Percentiles rank a stretch among this genome's conserved stretches.
These are phyloP conservation scores for Erucastrum elatum DNA, from an alignment of 345 rosid species.

Conservation along the genomic window DNA sequence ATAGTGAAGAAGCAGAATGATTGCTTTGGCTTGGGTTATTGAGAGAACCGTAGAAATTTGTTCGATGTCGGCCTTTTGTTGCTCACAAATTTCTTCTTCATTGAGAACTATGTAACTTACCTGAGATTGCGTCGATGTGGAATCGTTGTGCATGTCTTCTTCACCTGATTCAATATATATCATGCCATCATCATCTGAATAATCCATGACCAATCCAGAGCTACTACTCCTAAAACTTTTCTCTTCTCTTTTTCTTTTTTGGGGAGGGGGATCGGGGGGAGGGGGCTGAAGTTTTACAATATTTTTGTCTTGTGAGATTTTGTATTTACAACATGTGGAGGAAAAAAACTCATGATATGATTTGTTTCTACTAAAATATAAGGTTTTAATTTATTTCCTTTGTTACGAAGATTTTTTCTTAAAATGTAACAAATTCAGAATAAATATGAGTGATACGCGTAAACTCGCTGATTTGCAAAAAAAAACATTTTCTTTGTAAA, in stretches of 20 bases:
- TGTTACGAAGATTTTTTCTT: neutral
- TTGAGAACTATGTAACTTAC: slow-evolving; percentile 54
- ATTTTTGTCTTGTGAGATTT: no score
- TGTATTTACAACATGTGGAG: neutral
- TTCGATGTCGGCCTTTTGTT: slow-evolving; percentile 65
- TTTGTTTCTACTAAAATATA: neutral
- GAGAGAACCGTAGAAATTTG: slow-evolving; percentile 68
- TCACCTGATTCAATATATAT: neutral
- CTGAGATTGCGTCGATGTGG: slow-evolving; percentile 45
- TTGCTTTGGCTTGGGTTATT: slow-evolving; percentile 52
- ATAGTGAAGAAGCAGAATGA: slow-evolving; percentile 58
- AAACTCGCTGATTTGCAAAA: neutral
- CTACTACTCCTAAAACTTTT: neutral
- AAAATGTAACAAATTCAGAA: neutral
- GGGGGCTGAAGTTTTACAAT: neutral
- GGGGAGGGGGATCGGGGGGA: neutral
- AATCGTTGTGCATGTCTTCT: neutral
- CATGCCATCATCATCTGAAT: neutral
- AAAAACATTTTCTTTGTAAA: no score
- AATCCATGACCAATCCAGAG: neutral
- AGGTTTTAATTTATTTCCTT: neutral
- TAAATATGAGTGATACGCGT: no score
- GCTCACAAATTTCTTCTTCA: slow-evolving; percentile 60
- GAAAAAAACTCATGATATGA: neutral
- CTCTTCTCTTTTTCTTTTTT: neutral